Base-by-base conservation (phyloP, 2,329 filamentous ascomycete species). In the Fragosphaeria purpurea region DNA sequence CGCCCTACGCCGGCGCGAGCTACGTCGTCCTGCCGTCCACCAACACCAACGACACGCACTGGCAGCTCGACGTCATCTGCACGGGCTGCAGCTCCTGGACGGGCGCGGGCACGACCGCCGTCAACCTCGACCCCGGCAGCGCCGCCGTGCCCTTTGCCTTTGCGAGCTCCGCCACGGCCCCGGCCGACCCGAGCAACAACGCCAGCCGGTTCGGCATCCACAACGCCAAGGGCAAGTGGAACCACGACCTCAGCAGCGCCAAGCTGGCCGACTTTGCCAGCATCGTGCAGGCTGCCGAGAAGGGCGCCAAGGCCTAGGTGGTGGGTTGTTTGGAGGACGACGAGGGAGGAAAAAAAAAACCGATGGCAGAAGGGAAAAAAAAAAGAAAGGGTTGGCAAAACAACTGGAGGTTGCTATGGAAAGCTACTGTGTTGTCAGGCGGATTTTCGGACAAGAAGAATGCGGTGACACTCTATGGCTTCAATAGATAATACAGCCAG, bases 11-110 rank as follows among this genome's bases (percentile, higher is more conserved):
- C 5, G 58, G 55, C 10, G 66, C 65, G 4, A 63, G 53, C 46
- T 65, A 67, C 57, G 63, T 61, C 6, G 51, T 64, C 6, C 62
- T 70, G 30, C 59, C 62, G 6, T 63, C 64, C 6, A 65, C 66
- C 1, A 57, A 54, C 1, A 56, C 61, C 53, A 70, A 71, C 53
- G 60, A 56, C 37, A 70, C 68, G 9, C 68, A 71, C 60, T 71
- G 68, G 67, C 64, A 62, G 2, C 53, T 69, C 50, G 68, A 60
- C 30, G 62, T 62, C 11, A 59, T 70, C 13, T 68, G 66, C 60
- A 61, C 62, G 50, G 68, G 68, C 38, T 67, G 67, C 55, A 70
- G 65, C 51, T 53, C 58, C 1, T 70, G 64, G 63, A 50, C 58
- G 5, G 51, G 45, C 32, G 41, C 50, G 2, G 57, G 35, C 54